Evolutionary conservation across 768 basidiomycete genomes (phyloP).

Genomic region (Suillus americanus): DNA sequence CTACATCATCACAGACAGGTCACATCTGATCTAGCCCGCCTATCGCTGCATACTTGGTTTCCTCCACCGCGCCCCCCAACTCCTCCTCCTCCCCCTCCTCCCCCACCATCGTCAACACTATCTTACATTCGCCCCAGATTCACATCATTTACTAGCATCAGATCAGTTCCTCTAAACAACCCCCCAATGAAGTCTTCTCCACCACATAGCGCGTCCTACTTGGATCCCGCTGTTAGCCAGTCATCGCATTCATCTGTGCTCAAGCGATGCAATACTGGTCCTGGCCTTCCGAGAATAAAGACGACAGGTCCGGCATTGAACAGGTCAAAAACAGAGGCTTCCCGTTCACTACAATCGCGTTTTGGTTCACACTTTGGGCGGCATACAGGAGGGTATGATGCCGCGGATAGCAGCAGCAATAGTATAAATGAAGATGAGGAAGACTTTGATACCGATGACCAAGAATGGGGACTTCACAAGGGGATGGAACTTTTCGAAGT

Average conservation of each 20-base stretch:
- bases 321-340: constrained; percentile 37
- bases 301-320: constrained; percentile 38
- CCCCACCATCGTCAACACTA: constrained; percentile 45
- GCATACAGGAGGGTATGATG: constrained; percentile 53
- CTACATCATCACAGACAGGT: constrained; percentile 70
- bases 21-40: constrained; percentile 78
- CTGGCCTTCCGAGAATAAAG: constrained; percentile 48
- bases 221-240: constrained; percentile 58
- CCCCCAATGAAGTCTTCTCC: constrained; percentile 44
- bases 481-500: constrained; percentile 91
- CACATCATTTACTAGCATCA: constrained; percentile 46
- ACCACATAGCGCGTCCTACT: constrained; percentile 60
- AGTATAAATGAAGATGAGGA: constrained; percentile 66
- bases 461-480: constrained; percentile 76
- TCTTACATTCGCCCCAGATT: constrained; percentile 37
- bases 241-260: constrained; percentile 41
- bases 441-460: constrained; percentile 43
- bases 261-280: constrained; percentile 51
- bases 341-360: constrained; percentile 49
- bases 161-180: constrained; percentile 58
- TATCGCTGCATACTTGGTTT: constrained; percentile 85
- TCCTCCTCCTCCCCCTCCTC: constrained; percentile 64
- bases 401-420: constrained; percentile 61
- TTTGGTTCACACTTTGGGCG: constrained; percentile 58
- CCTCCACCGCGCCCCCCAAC: constrained; percentile 73